Conservation (phyloP, 352 stramenopile genomes). For the Globisporangium cylindrosporum region DNA sequence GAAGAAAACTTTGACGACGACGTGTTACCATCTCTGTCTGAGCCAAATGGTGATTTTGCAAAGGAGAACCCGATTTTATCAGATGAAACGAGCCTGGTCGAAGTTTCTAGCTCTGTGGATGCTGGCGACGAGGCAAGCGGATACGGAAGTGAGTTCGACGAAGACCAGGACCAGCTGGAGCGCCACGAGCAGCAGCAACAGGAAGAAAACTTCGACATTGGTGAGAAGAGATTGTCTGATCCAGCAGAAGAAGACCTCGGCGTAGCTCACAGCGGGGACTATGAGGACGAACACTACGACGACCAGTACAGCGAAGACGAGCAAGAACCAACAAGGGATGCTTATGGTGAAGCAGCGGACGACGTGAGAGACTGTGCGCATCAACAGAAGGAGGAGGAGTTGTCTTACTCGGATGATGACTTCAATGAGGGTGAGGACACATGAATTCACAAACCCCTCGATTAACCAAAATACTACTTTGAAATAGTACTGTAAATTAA, state of each 20-base stretch:
- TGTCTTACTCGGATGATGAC: conserved; percentile 32
- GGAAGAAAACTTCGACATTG: background rate
- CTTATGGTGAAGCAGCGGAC: background rate
- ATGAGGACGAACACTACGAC: conserved; percentile 42
- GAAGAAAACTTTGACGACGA: conserved; percentile 20
- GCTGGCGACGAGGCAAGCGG: conserved; percentile 18
- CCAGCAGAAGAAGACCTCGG: background rate
- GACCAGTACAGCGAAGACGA: conserved; percentile 18
- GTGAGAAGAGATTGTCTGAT: background rate
- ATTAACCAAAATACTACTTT: too few species aligned
- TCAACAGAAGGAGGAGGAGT: conserved; percentile 11
- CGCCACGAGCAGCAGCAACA: conserved; percentile 1
- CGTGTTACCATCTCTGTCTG: background rate
- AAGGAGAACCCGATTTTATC: background rate
- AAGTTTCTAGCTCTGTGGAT: background rate
- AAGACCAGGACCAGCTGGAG: conserved; percentile 12
- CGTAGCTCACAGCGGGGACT: conserved; percentile 22
- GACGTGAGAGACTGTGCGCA: background rate
- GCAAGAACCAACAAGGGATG: conserved; percentile 16
- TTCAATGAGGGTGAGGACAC: conserved; percentile 27
- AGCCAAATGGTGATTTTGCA: background rate
- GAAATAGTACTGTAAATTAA: background rate
- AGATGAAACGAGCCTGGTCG: background rate
- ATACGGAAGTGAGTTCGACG: conserved; percentile 43
- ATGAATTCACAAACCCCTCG: background rate